A percentile compares a stretch with the other conserved stretches of the same genome.
These are phyloP conservation scores for Dorcoceras hygrometricum DNA, from an alignment of 257 asterid genomes.

Conservation along the genomic window DNA sequence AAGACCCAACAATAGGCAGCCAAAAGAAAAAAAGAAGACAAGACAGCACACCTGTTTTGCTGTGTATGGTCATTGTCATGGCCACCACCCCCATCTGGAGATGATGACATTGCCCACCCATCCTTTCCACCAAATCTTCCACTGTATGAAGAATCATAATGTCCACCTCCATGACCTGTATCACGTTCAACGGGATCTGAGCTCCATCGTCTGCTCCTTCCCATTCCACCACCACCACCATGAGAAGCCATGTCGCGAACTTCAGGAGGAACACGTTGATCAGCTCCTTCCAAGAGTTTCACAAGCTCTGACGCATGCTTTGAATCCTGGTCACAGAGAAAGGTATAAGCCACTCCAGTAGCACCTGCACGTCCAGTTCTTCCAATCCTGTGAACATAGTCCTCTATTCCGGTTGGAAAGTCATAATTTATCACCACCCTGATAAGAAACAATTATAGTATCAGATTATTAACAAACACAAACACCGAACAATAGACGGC, in stretches of 20 bases:
- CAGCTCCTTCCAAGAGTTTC: conserved; percentile 88
- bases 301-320: conserved; percentile 83
- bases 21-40: not conserved
- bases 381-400: conserved; percentile 97
- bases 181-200: conserved; percentile 60
- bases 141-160: conserved; percentile 42
- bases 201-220: conserved; percentile 81
- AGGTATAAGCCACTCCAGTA: conserved; percentile 89
- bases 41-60: conserved; percentile 44
- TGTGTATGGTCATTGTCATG: conserved; percentile 44
- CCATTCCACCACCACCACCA: conserved; percentile 72
- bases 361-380: conserved; percentile 99
- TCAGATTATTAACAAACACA: not conserved
- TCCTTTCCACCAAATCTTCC: conserved; percentile 60
- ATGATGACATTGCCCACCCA: conserved; percentile 40
- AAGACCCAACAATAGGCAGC: not conserved
- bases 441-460: conserved; percentile 11
- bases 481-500: not conserved
- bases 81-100: conserved; percentile 33
- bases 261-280: conserved; percentile 77
- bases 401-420: conserved; percentile 96
- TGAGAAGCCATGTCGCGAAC: conserved; percentile 66
- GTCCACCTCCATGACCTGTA: conserved; percentile 61
- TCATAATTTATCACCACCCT: conserved; percentile 94
- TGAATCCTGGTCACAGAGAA: conserved; percentile 81